Conservation (phyloP, 1,139 yeast species). For the Geotrichum citri-aurantii region DNA sequence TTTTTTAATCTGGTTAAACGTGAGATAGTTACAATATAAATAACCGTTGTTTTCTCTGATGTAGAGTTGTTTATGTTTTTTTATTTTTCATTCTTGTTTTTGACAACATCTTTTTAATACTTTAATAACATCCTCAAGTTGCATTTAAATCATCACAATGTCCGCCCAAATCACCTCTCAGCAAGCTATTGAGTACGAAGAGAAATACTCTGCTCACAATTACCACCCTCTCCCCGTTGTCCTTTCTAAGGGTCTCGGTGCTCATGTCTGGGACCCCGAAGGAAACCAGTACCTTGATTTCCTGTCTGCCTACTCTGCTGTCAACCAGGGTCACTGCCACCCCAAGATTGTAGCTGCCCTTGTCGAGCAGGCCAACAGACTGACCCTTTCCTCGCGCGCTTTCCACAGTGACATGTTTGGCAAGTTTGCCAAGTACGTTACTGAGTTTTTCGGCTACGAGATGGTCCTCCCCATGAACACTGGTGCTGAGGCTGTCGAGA, state of each 20-base stretch:
- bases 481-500: constrained; percentile 98
- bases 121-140: neutral
- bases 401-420: constrained; percentile 89
- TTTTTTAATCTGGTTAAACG: neutral
- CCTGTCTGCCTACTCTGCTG: constrained; percentile 91
- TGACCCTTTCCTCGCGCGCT: constrained; percentile 88
- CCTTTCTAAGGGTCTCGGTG: constrained; percentile 78
- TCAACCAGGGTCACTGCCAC: constrained; percentile 97
- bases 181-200: constrained; percentile 64
- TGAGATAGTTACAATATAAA: neutral
- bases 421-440: constrained; percentile 76
- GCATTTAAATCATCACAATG: constrained; percentile 3
- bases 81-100: too few species aligned
- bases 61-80: neutral
- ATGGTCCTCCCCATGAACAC: constrained; percentile 97
- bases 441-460: constrained; percentile 86
- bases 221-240: constrained; percentile 97
- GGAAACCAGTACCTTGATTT: constrained; percentile 67
- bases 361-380: constrained; percentile 74
- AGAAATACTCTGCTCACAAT: constrained; percentile 87
- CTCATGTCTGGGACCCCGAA: constrained; percentile 97
- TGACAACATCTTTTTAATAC: too few species aligned
- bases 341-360: constrained; percentile 85
- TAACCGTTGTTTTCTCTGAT: neutral
- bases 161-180: constrained; percentile 49